Evolutionary conservation across 768 basidiomycete species (phyloP).

Genomic region (Tephrocybe rancida): DNA sequence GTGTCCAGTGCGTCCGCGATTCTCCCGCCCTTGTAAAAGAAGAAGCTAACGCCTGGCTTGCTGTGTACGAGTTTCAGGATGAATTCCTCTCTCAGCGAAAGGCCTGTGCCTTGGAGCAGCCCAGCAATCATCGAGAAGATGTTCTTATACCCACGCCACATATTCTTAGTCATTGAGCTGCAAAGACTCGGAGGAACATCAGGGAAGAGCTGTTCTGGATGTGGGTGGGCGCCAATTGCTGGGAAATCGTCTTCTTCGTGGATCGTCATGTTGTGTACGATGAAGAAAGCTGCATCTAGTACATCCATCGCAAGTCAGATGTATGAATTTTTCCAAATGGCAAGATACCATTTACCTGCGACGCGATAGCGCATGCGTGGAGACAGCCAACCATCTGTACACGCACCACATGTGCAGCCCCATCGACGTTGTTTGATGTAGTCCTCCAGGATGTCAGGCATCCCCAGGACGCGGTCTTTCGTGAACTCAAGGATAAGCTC

Average conservation of each 20-base stretch:
- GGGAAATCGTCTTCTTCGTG: too few relatives aligned
- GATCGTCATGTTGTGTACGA: background rate
- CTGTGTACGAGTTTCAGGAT: background rate
- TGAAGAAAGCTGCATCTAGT: background rate
- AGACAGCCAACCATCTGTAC: constrained; percentile 3
- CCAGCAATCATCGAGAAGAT: too few relatives aligned
- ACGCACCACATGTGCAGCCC: constrained; percentile 6
- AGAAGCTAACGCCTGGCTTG: background rate
- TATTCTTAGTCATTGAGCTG: too few relatives aligned
- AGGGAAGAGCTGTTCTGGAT: too few relatives aligned
- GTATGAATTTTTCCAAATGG: background rate
- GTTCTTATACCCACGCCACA: too few relatives aligned
- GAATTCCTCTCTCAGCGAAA: background rate
- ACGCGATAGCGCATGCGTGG: constrained; percentile 2
- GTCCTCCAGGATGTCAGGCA: background rate
- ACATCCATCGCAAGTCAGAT: background rate
- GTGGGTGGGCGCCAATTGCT: too few relatives aligned
- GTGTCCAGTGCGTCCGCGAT: background rate
- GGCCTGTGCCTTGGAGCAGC: background rate
- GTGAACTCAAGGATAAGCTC: background rate
- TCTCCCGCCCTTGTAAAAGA: background rate
- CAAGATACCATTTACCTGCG: background rate
- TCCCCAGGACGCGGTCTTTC: background rate
- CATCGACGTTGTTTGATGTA: constrained; percentile 5
- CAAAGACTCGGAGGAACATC: too few relatives aligned